These are phyloP conservation scores for Fistulinella cinereoalba DNA, from an alignment of 1,284 basidiomycete species.

Conservation along the genomic window DNA sequence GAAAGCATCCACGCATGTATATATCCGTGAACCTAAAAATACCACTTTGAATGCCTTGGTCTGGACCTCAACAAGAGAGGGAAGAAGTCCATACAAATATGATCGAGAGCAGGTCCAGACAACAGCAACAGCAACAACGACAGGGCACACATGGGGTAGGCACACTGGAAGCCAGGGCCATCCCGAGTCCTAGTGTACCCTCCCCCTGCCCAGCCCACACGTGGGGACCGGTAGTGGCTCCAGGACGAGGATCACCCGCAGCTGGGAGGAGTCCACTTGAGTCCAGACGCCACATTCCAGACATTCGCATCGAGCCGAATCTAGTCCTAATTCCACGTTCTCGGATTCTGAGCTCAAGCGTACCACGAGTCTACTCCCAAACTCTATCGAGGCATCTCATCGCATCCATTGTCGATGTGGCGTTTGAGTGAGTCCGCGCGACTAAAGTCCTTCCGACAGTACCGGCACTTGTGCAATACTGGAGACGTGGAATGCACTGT, in stretches of 20 bases:
- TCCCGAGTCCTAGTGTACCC: background rate
- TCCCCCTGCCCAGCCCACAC: slow-evolving; percentile 4
- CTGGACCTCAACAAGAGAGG: background rate
- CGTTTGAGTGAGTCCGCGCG: slow-evolving; percentile 58
- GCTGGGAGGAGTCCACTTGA: slow-evolving; percentile 14
- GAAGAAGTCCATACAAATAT: slow-evolving; percentile 5
- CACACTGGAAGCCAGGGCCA: background rate
- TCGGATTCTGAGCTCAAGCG: slow-evolving; percentile 13
- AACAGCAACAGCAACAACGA: slow-evolving; percentile 8
- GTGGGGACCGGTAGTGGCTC: slow-evolving; percentile 12
- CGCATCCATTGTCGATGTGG: slow-evolving; percentile 66
- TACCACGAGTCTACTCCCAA: slow-evolving; percentile 2
- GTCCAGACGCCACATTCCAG: slow-evolving; percentile 18
- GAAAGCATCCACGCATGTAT: slow-evolving; percentile 8
- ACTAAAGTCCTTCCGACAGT: slow-evolving; percentile 72
- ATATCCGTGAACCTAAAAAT: slow-evolving; percentile 20
- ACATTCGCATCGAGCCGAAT: slow-evolving; percentile 9
- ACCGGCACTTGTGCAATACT: slow-evolving; percentile 60
- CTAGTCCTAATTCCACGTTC: slow-evolving; percentile 14
- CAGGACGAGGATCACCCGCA: slow-evolving; percentile 14
- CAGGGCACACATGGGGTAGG: slow-evolving; percentile 4
- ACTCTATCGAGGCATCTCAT: slow-evolving; percentile 48
- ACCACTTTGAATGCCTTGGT: slow-evolving; percentile 4
- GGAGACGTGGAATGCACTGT: slow-evolving; percentile 64
- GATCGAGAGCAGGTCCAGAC: slow-evolving; percentile 8